Evolutionary conservation across 2,329 filamentous ascomycete species (phyloP).

Genomic region (Penicillium psychrosexuale): DNA sequence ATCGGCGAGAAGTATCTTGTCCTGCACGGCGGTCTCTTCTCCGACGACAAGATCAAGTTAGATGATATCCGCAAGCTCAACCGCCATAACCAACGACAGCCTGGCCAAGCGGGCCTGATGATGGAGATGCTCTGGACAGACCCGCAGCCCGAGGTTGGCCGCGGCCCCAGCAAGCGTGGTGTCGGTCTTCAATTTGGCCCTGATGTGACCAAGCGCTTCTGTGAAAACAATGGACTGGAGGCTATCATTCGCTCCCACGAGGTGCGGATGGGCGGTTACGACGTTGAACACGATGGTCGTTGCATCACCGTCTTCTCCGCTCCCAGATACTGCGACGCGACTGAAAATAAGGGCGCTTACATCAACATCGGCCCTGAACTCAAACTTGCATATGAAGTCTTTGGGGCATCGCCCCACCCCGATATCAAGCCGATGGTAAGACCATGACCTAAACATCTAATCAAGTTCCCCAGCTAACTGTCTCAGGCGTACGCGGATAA

Average conservation of each 20-base stretch:
- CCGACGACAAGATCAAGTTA: constrained; percentile 82
- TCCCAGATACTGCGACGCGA: constrained; percentile 95
- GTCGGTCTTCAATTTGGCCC: constrained; percentile 96
- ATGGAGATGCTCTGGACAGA: constrained; percentile 99
- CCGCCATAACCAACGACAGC: constrained; percentile 84
- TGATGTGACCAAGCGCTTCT: constrained; percentile 94
- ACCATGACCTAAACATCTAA: constrained; percentile 2
- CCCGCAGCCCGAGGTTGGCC: constrained; percentile 78
- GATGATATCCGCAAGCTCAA: constrained; percentile 94
- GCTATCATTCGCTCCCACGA: constrained; percentile 97
- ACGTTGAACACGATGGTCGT: constrained; percentile 90
- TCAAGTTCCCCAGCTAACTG: constrained; percentile 5
- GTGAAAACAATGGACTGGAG: constrained; percentile 89
- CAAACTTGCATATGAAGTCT: constrained; percentile 88
- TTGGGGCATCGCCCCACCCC: constrained; percentile 94
- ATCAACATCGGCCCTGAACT: constrained; percentile 94
- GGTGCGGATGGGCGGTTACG: constrained; percentile 98
- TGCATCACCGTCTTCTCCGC: constrained; percentile 99
- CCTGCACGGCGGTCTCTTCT: constrained; percentile 92
- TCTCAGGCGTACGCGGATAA: constrained; percentile 75
- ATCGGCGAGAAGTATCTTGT: constrained; percentile 89
- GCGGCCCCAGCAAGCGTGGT: constrained; percentile 92
- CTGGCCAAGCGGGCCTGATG: constrained; percentile 91
- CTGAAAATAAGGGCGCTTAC: constrained; percentile 96
- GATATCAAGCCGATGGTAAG: constrained; percentile 84